Evolutionary conservation across 164 flowering plant species (phyloP).

Genomic region (Annona squamosa): DNA sequence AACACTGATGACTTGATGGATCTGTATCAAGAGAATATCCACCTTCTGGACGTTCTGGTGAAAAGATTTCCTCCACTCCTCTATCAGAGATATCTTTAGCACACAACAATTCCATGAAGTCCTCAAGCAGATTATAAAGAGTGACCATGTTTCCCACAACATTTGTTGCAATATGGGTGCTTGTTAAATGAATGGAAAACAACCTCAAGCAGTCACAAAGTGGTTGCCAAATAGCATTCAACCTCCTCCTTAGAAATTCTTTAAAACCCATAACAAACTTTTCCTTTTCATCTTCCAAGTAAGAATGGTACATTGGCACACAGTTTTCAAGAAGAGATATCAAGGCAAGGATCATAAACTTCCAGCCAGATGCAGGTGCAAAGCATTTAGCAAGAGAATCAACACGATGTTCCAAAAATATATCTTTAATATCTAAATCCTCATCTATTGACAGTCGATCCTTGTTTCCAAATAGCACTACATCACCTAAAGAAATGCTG

Average conservation of each 20-base stretch:
- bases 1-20: neutral
- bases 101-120: slow-evolving; percentile 25
- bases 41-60: slow-evolving; percentile 5
- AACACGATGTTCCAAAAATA: slow-evolving; percentile 46
- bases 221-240: slow-evolving; percentile 8
- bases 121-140: slow-evolving; percentile 25
- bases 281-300: slow-evolving; percentile 32
- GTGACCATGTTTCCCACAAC: slow-evolving; percentile 20
- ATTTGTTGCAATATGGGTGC: slow-evolving; percentile 11
- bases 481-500: slow-evolving; percentile 38
- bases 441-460: slow-evolving; percentile 32
- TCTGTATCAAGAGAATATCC: neutral
- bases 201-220: slow-evolving; percentile 29
- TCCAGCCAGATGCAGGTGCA: slow-evolving; percentile 45
- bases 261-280: slow-evolving; percentile 24
- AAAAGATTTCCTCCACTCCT: slow-evolving; percentile 34
- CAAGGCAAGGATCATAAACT: slow-evolving; percentile 24
- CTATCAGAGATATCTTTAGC: slow-evolving; percentile 19
- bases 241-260: slow-evolving; percentile 31
- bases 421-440: slow-evolving; percentile 29
- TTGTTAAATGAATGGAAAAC: slow-evolving; percentile 43
- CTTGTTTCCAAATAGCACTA: slow-evolving; percentile 62
- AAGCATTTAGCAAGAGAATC: slow-evolving; percentile 37
- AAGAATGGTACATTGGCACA: slow-evolving; percentile 27
- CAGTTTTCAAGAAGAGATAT: slow-evolving; percentile 42